Evolutionary conservation across 441 rosid genomes (phyloP), one percentile per base, ranked within the genome.

Genomic region (Populus hybrid): DNA sequence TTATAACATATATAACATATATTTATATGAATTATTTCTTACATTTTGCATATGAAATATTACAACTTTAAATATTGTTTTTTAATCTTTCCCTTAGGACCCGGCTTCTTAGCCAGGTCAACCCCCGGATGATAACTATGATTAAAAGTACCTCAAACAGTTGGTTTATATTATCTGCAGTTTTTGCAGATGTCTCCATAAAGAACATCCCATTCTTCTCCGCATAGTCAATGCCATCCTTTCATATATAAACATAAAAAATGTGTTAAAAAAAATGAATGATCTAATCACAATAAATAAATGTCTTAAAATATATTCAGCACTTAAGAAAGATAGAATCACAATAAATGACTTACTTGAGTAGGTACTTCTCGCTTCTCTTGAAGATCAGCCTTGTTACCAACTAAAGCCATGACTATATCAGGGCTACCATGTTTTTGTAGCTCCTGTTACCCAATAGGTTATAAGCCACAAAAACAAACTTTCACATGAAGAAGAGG

Each of bases 161-260:
- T 86, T 95, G 89, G 76, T 91, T 92, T 82, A 95, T 92, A 80
- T 95, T 95, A 82, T 93, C 98, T 16, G 99, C 98, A 65, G 99
- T 95, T 88, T 95, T 95, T 35, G 99, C 99, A 65, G 99, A 95
- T 56, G 98, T 92, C 91, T 95, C 99, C 11, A 95, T 93, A 74
- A 91, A 95, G 91, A 95, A 95, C 99, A 95, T 95, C 26, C 98
- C 91, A 74, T 93, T 95, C 86, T 92, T 92, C 92, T 95, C 99
- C 2, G 99, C 97, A 74, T 89, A 92, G 75, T 92, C 97, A 67
- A 89, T 83, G 33, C 94, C 99, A 84, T 91, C 97, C 98, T 95
- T 88, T 75, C 77, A 75, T 24, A 75, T 72, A 11, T 53, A 72
- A 80, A 74, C 29, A 78, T n/a, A 79, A 9, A 78, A 53, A 78